Base-by-base conservation (phyloP, 352 stramenopile genomes). In the Phytophthora hybrid region DNA sequence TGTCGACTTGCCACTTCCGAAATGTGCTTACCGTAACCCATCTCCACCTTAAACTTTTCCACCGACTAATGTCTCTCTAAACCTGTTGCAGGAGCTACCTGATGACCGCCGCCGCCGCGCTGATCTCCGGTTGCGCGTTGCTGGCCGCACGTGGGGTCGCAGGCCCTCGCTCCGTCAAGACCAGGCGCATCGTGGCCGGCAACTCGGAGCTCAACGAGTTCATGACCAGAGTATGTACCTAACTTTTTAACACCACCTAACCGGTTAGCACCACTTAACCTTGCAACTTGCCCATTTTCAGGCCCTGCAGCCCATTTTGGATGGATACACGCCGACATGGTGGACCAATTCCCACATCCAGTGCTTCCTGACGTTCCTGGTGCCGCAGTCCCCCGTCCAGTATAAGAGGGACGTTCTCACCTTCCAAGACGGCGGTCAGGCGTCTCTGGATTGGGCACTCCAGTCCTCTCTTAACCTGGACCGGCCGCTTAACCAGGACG, bases 341-440 rank as follows among this genome's bases (percentile, higher is more conserved):
- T 93, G 85, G 83, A 87, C 88, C 54, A 94, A 93, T 60, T 76
- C 69, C 26, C 88, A 95, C 64, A 73, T 93, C 34, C 88, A 95
- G 61, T 82, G 87, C 54, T 66, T 92, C 51, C 73, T 95, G 66
- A 93, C 84, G 16, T 90, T 95, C 46, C 47, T 95, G 59, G 75
- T 93, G 32, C 87, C 84, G 41, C 87, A 94, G 63, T 57, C 76
- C 2, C 59, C 59, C 8, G 60, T 95, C 46, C 41, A 78, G 52
- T 95, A 92, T 78, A 74, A 75, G 60, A 79, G 88, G 65, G 82
- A 94, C 29, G 52, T 95, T 8, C 62, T 95, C 6, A 64, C 54
- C 18, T 66, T 94, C 10, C 47, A 81, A 37, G 88, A 95, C 47
- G 85, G 87, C 10, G 88, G 88, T 13, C 85, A 92, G 16, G 79